Conservation (phyloP, 148 eudicot species). For the Heliamphora exappendiculata region DNA sequence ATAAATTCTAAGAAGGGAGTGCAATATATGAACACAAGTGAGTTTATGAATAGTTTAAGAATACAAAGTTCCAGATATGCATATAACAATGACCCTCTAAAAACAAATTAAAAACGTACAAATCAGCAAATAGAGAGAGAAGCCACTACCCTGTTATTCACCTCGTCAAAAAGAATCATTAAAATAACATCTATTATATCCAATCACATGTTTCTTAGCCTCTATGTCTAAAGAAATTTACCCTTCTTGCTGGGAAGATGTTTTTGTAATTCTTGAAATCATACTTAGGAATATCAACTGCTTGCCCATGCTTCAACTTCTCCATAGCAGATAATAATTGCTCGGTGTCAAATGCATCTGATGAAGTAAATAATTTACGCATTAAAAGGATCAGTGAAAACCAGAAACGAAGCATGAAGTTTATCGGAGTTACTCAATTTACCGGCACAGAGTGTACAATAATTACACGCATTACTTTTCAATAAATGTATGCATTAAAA, state of each 20-base stretch:
- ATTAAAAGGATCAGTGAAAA: conserved; percentile 10
- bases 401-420: neutral
- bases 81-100: neutral
- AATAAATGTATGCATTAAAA: neutral
- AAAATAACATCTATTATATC: neutral
- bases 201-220: neutral
- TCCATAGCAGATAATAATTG: conserved; percentile 62
- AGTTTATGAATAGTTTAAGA: neutral
- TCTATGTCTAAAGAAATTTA: conserved; percentile 22
- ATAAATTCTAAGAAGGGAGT: neutral
- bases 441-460: neutral
- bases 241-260: conserved; percentile 73
- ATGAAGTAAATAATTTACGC: conserved; percentile 11
- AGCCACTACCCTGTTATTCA: neutral
- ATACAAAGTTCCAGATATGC: neutral
- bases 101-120: neutral
- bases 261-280: conserved; percentile 89
- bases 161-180: neutral
- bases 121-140: neutral
- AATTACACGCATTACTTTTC: neutral
- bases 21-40: neutral
- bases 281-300: conserved; percentile 89
- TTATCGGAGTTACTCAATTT: neutral
- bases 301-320: conserved; percentile 75
- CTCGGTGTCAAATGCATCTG: conserved; percentile 97